A percentile compares a stretch with the other conserved stretches of the same genome.
Evolutionary conservation across 139 green algal species (phyloP).

Genomic region (Mychonastes homosphaera): DNA sequence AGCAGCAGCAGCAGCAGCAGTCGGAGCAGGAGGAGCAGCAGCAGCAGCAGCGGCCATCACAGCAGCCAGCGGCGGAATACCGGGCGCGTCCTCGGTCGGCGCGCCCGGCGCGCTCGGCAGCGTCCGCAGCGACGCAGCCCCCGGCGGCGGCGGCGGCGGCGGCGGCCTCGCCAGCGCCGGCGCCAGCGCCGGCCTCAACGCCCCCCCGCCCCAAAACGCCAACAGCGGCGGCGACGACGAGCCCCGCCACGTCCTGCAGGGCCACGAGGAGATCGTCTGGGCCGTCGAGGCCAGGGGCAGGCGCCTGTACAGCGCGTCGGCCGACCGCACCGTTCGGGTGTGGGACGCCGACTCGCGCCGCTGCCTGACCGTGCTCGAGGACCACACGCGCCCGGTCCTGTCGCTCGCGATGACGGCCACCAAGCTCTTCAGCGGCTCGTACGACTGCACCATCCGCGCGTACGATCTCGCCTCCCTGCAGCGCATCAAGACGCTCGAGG

Average conservation of each 20-base stretch:
- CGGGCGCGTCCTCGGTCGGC: too few relatives aligned
- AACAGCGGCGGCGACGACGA: background rate
- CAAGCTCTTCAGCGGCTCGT: constrained; percentile 78
- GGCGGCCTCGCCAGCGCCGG: background rate
- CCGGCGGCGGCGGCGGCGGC: too few relatives aligned
- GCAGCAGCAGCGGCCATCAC: background rate
- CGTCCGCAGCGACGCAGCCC: too few relatives aligned
- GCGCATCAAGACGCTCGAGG: constrained; percentile 60
- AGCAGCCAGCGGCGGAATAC: too few relatives aligned
- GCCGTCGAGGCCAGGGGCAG: constrained; percentile 65
- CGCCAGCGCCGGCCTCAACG: background rate
- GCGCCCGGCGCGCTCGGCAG: too few relatives aligned
- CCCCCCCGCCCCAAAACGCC: too few relatives aligned
- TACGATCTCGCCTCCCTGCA: constrained; percentile 69
- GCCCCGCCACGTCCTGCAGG: constrained; percentile 27
- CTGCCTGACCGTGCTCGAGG: constrained; percentile 73
- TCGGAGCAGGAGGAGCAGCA: background rate
- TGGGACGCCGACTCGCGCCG: constrained; percentile 67
- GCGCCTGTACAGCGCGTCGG: constrained; percentile 72
- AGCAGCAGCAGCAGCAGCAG: background rate
- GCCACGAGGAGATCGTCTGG: constrained; percentile 94
- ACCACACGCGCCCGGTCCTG: constrained; percentile 81
- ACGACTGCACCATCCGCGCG: constrained; percentile 89
- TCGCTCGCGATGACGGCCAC: constrained; percentile 66
- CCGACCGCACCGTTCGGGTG: constrained; percentile 85